These are phyloP conservation scores for Fusarium austroafricanum DNA, from an alignment of 2,329 filamentous ascomycete species.

Conservation along the genomic window DNA sequence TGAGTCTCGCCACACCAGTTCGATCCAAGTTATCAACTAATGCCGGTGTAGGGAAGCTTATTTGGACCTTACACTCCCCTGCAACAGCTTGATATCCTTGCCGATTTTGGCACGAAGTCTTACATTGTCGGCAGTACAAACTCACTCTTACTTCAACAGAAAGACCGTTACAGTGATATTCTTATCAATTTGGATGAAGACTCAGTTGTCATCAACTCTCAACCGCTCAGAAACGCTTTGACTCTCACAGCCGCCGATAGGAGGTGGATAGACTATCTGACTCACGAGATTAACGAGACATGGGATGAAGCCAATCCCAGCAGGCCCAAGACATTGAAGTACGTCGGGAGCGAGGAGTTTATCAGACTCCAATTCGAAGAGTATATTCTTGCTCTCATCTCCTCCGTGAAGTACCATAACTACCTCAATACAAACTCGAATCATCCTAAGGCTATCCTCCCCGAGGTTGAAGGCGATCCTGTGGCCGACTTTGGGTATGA, in stretches of 20 bases:
- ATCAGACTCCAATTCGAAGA: conserved; percentile 98
- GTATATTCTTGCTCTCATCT: conserved; percentile 89
- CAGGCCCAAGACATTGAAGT: conserved; percentile 93
- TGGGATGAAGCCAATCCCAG: conserved; percentile 94
- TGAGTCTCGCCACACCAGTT: conserved; percentile 48
- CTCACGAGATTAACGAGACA: conserved; percentile 92
- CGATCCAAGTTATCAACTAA: conserved; percentile 23
- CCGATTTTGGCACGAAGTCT: conserved; percentile 93
- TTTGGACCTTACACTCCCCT: conserved; percentile 97
- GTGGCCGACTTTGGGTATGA: conserved; percentile 84
- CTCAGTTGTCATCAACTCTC: conserved; percentile 84
- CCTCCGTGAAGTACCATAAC: conserved; percentile 89
- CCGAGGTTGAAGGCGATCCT: conserved; percentile 84
- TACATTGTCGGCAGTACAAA: conserved; percentile 98
- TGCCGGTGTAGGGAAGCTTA: conserved; percentile 75
- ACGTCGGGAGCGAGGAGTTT: conserved; percentile 95
- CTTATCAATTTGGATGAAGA: conserved; percentile 95
- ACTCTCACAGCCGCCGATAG: conserved; percentile 86
- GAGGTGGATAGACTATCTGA: conserved; percentile 96
- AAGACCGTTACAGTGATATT: conserved; percentile 94
- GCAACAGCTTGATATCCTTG: conserved; percentile 93
- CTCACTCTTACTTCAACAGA: conserved; percentile 91
- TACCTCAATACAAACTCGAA: conserved; percentile 76
- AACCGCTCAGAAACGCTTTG: conserved; percentile 80
- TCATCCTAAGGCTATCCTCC: conserved; percentile 72